phyloP scores from a whole-genome alignment of 768 basidiomycete species.

The Filobasidium wieringae region DNA sequence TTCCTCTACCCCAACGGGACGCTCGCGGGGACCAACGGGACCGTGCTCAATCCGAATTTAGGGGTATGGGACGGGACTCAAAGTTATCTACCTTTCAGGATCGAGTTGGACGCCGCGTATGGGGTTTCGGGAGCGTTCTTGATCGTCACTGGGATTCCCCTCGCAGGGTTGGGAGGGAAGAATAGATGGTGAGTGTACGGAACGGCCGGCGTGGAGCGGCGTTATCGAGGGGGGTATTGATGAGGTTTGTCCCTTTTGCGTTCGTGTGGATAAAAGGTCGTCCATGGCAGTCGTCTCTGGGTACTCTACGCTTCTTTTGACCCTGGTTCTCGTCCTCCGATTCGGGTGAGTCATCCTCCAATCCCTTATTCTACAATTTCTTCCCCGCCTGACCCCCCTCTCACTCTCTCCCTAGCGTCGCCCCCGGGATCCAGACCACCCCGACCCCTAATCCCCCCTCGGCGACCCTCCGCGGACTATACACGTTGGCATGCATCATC shows the following conservation, averaged over 20 bases:
- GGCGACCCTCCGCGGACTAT: constrained; percentile 70
- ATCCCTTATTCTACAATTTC: not conserved
- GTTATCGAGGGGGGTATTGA: constrained; percentile 7
- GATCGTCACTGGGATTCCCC: constrained; percentile 77
- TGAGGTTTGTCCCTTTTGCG: not conserved
- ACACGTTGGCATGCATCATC: constrained; percentile 67
- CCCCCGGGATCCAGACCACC: constrained; percentile 47
- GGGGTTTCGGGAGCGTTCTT: constrained; percentile 77
- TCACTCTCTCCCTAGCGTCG: constrained; percentile 57
- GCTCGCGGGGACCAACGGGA: constrained; percentile 1
- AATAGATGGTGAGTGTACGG: constrained; percentile 65
- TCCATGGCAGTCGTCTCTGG: constrained; percentile 89
- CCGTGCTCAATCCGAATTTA: constrained; percentile 3
- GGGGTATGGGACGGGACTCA: constrained; percentile 34
- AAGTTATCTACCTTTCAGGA: constrained; percentile 44
- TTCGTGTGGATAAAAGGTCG: constrained; percentile 45
- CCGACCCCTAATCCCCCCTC: constrained; percentile 52
- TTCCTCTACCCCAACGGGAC: constrained; percentile 10
- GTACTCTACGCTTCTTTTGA: constrained; percentile 74
- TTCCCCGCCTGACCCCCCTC: not conserved
- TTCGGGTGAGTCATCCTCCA: constrained; percentile 26
- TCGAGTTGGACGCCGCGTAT: constrained; percentile 73
- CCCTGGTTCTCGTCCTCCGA: constrained; percentile 61
- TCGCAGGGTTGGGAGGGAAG: constrained; percentile 86
- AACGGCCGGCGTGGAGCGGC: not conserved